Evolutionary conservation across 176 grass and related monocot species (phyloP), one percentile per base, ranked within the genome.

Genomic region (Bonia amplexicaulis): DNA sequence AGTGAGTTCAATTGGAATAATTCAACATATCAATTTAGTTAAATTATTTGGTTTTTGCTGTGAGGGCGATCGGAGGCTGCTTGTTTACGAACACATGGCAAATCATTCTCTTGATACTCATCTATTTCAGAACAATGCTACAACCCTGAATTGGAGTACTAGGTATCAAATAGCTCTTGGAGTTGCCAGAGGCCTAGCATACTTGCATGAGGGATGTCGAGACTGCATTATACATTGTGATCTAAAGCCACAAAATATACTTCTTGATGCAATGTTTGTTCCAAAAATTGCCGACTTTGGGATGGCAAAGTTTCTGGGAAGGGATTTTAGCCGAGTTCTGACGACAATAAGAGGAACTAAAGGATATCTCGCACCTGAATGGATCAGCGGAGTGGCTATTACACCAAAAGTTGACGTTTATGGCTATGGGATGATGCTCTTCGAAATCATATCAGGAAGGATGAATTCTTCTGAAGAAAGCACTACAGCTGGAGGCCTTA

Each of bases 1-100:
- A 20, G 79, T 81, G 31, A 39, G 64, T 55, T 81, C 48, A 39
- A 71, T 89, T 1, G 91, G 87, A 63, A 84, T 58, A 22, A 89
- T 90, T 55, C 91, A 92, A 5, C 87, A 90, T 61, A 82, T 90
- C 12, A 92, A 92, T 74, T 89, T 92, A 52, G 82, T 92, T 71
- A 88, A 62, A 14, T 72, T 92, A 17, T 39, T 89, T 40, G 87
- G 91, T 37, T 92, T 92, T 54, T 92, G 87, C n/a, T 89, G 84
- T 9, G 69, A 89, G 79, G 67, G 77, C 6, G 66, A 41, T 20
- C 46, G 33, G 27, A 89, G 71, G 61, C 40, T 92, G 42, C 91
- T 92, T 62, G 87, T 89, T 9, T 92, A 92, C 22, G 87, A 87
- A 75, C 47, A 87, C 85, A 90, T 92, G 91, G 42, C 69, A 45